These are phyloP conservation scores for Caulochytrium protostelioides DNA, from an alignment of 371 early-diverging fungal genomes.

Conservation along the genomic window DNA sequence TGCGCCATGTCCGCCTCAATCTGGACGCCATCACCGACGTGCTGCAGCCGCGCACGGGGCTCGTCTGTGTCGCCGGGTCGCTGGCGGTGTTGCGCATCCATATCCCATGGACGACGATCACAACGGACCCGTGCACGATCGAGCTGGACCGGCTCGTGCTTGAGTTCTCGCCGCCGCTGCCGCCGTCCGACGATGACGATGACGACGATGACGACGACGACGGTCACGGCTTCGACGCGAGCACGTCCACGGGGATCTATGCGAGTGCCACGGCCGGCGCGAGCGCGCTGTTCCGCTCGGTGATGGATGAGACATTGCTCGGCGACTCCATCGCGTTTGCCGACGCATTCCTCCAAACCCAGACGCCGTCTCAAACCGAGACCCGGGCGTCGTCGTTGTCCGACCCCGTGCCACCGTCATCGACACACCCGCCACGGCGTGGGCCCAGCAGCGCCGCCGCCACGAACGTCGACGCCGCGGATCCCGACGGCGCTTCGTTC, in stretches of 20 bases:
- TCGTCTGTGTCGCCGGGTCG: neutral
- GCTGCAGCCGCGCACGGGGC: too few species aligned
- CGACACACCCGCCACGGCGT: too few species aligned
- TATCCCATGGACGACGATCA: neutral
- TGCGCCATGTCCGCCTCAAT: slow-evolving; percentile 56
- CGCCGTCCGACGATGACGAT: neutral
- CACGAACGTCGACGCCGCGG: too few species aligned
- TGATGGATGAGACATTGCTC: slow-evolving; percentile 44
- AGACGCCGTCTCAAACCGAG: slow-evolving; percentile 28
- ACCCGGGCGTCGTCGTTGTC: too few species aligned
- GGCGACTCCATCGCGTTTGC: slow-evolving; percentile 72
- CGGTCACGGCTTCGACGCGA: slow-evolving; percentile 1
- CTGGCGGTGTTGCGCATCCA: neutral
- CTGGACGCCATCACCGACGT: slow-evolving; percentile 50
- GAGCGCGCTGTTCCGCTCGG: slow-evolving; percentile 10
- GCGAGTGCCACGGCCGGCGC: too few species aligned
- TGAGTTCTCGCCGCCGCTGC: neutral
- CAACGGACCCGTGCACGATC: neutral
- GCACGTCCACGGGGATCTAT: slow-evolving; percentile 1
- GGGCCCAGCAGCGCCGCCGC: too few species aligned
- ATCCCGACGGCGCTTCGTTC: too few species aligned
- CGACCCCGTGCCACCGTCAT: too few species aligned
- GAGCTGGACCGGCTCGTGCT: neutral
- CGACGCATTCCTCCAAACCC: slow-evolving; percentile 54
- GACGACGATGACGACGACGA: neutral